Evolutionary conservation across 2,329 filamentous ascomycete species (phyloP).

Genomic region (Pseudocercospora crystallina): DNA sequence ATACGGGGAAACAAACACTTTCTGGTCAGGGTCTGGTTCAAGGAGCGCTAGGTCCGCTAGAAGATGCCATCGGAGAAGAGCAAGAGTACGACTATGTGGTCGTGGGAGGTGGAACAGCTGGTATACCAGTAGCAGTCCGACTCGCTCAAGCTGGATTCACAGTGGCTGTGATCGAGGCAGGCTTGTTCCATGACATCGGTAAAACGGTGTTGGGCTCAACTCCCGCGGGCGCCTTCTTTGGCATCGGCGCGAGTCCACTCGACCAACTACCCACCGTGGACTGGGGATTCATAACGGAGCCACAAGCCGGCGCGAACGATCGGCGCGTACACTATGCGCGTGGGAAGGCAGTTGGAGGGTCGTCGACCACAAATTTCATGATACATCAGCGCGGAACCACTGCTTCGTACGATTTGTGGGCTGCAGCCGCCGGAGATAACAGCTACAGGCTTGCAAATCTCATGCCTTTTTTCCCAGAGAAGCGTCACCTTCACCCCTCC

Average conservation of each 20-base stretch:
- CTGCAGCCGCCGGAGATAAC: constrained; percentile 36
- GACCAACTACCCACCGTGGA: constrained; percentile 19
- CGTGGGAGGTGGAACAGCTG: constrained; percentile 9
- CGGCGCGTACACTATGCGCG: constrained; percentile 18
- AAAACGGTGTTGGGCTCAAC: constrained; percentile 22
- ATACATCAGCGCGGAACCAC: no score
- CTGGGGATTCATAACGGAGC: constrained; percentile 7
- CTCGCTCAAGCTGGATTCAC: no score
- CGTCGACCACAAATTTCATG: no score
- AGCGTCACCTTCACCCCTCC: constrained; percentile 2
- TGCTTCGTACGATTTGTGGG: no score
- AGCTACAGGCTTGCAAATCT: constrained; percentile 32
- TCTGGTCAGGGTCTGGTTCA: no score
- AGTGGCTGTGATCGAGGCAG: constrained; percentile 30
- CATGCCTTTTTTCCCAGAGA: constrained; percentile 22
- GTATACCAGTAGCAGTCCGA: background rate
- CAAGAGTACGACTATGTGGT: constrained; percentile 10
- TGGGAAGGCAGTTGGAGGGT: constrained; percentile 29
- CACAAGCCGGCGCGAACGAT: constrained; percentile 1
- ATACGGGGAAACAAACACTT: no score
- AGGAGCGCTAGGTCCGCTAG: no score
- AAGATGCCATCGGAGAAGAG: no score
- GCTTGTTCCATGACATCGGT: constrained; percentile 24
- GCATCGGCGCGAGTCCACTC: constrained; percentile 1
- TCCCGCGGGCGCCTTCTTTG: constrained; percentile 18